Percentiles rank a stretch among this genome's conserved stretches.
phyloP scores from a whole-genome alignment of 169 alveolate genomes.

The Fabrea salina region DNA sequence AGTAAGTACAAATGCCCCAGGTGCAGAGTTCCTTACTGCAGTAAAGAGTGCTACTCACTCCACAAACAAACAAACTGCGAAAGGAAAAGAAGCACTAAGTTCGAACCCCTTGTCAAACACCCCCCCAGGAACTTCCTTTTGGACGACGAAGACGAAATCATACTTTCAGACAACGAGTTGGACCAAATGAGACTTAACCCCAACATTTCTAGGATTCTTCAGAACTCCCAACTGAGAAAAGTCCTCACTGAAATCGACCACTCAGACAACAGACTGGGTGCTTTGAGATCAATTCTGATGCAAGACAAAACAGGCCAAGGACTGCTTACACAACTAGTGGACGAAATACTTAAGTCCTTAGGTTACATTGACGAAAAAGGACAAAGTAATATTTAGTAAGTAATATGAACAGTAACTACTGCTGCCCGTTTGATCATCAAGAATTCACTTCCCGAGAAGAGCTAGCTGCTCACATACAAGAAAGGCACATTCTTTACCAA shows the following conservation, averaged over 20 bases:
- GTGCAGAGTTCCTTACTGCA: neutral
- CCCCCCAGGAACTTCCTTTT: slow-evolving; percentile 1
- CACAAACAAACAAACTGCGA: slow-evolving; percentile 1
- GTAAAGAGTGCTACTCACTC: neutral
- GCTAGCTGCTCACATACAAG: too few relatives aligned
- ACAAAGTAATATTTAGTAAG: neutral
- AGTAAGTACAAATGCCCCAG: slow-evolving; percentile 30
- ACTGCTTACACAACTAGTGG: neutral
- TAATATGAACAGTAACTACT: too few relatives aligned
- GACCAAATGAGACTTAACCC: neutral
- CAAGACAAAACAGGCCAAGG: slow-evolving; percentile 11
- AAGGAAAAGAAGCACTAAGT: neutral
- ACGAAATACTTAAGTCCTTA: neutral
- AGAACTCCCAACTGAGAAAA: slow-evolving; percentile 7
- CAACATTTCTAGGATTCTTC: neutral
- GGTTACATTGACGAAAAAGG: slow-evolving; percentile 25
- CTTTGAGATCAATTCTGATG: neutral
- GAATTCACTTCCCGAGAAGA: too few relatives aligned
- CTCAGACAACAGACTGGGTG: slow-evolving; percentile 27
- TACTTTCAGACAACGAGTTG: neutral
- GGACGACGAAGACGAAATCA: slow-evolving; percentile 30
- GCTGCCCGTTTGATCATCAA: too few relatives aligned
- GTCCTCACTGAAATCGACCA: neutral
- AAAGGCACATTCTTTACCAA: too few relatives aligned
- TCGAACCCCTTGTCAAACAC: slow-evolving; percentile 10